Base-by-base conservation (phyloP, 1,284 basidiomycete genomes). In the Marasmius oreades region DNA sequence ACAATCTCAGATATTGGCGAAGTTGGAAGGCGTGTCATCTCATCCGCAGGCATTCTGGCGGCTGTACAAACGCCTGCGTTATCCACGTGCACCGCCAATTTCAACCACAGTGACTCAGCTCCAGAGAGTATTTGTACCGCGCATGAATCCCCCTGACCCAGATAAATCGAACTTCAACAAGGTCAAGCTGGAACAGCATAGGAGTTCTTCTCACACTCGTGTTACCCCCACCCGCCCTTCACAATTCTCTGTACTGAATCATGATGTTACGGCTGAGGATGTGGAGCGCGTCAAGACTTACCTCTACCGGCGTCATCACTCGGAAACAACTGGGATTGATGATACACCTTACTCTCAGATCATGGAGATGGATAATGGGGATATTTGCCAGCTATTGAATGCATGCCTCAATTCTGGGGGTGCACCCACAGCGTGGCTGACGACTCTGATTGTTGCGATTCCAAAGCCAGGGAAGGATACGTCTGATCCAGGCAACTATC, bases 111-210 rank as follows among this genome's bases (percentile, higher is more conserved):
- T 53, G 1, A 6, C n/a, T n/a, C 50, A 57, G 8, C 44, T 57
- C 5, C 26, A 26, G 22, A 3, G 10, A 6, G 50, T 43, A n/a
- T 57, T 57, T 28, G 14, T 23, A 5, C 34, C 51, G 7, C 14
- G 55, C 1, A 48, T 57, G 50, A 57, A 57, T 24, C 55, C 51
- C 2, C 43, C 52, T 3, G 12, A 23, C 23, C 43, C 37, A 8
- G 2, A 8, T 3, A 24, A 47, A 10, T 14, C 16, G n/a, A 22
- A 16, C 31, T 31, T 28, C 5, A 11, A 31, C 5, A 6, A n/a
- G 6, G 16, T 16, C 3, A 28, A 20, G 2, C 4, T 47, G 8
- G 31, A 22, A 2, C 14, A 47, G 2, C 4, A 50, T 12, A 11
- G 37, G 8, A 31, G 18, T 16, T 22, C 26, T 1, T 20, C 18